Evolutionary conservation across 2,329 filamentous ascomycete genomes (phyloP).

Genomic region (Sporothrix sp.): DNA sequence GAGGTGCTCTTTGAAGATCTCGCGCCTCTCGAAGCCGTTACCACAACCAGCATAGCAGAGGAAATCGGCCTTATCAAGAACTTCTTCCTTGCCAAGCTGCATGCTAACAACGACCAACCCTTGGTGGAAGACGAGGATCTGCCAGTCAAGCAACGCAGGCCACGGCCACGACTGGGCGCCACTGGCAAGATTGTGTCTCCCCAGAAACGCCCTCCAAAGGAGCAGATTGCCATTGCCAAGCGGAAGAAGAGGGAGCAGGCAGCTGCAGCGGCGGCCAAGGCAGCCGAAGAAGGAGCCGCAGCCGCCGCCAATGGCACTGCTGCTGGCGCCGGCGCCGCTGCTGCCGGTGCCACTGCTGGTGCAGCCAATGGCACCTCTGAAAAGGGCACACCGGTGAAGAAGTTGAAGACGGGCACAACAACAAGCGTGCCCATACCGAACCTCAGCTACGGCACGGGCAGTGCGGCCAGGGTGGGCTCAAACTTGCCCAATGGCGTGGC

Average conservation of each 20-base stretch:
- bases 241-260: slow-evolving; percentile 64
- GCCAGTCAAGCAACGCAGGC: slow-evolving; percentile 80
- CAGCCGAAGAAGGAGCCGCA: slow-evolving; percentile 21
- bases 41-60: slow-evolving; percentile 61
- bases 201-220: slow-evolving; percentile 70
- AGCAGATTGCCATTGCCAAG: slow-evolving; percentile 74
- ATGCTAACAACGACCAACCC: slow-evolving; percentile 70
- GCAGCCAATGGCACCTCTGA: slow-evolving; percentile 27
- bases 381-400: slow-evolving; percentile 40
- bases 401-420: slow-evolving; percentile 32
- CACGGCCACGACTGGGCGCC: slow-evolving; percentile 51
- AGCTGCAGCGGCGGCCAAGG: slow-evolving; percentile 27
- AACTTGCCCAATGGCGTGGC: slow-evolving; percentile 26
- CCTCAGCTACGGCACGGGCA: slow-evolving; percentile 18
- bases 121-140: slow-evolving; percentile 92
- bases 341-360: slow-evolving; percentile 8
- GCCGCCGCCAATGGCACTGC: slow-evolving; percentile 19
- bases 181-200: slow-evolving; percentile 82
- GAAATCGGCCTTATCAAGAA: slow-evolving; percentile 83
- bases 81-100: slow-evolving; percentile 85
- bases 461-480: slow-evolving; percentile 21
- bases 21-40: slow-evolving; percentile 65
- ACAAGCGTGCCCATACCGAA: slow-evolving; percentile 9
- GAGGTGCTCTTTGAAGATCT: slow-evolving; percentile 58
- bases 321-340: not conserved